Conservation (phyloP, 1,139 yeast species). For the Lodderomyces parapsilosis region DNA sequence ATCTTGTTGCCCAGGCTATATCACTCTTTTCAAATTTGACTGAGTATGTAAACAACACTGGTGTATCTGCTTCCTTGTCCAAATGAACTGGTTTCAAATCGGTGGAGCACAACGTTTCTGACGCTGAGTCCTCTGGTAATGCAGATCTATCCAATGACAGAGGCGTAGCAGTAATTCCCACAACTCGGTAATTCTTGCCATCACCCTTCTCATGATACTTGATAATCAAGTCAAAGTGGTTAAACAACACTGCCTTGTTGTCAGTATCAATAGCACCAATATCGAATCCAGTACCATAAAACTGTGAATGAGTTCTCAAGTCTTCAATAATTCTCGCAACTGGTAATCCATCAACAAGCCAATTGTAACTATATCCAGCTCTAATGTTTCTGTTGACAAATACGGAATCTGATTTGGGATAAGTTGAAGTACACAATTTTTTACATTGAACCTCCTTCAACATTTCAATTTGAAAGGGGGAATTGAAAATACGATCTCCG, state of each 20-base stretch:
- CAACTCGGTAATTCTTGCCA: conserved; percentile 69
- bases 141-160: conserved; percentile 53
- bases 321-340: conserved; percentile 69
- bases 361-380: conserved; percentile 83
- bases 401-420: conserved; percentile 62
- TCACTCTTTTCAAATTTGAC: conserved; percentile 62
- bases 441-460: conserved; percentile 68
- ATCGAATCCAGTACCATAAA: conserved; percentile 80
- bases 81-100: conserved; percentile 33
- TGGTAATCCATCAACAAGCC: conserved; percentile 95
- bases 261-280: conserved; percentile 63
- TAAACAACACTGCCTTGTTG: conserved; percentile 57
- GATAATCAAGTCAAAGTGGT: conserved; percentile 75
- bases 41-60: conserved; percentile 42
- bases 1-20: conserved; percentile 96
- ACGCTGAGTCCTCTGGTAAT: conserved; percentile 34
- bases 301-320: conserved; percentile 53
- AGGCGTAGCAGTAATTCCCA: conserved; percentile 82
- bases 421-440: conserved; percentile 57
- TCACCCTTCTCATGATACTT: conserved; percentile 82
- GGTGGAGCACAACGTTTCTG: conserved; percentile 10
- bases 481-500: conserved; percentile 93
- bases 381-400: conserved; percentile 77
- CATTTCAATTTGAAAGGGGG: conserved; percentile 84
- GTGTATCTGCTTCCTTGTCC: conserved; percentile 27